Base-by-base conservation (phyloP, 2,329 filamentous ascomycete species). In the Bipolaris bicolor region DNA sequence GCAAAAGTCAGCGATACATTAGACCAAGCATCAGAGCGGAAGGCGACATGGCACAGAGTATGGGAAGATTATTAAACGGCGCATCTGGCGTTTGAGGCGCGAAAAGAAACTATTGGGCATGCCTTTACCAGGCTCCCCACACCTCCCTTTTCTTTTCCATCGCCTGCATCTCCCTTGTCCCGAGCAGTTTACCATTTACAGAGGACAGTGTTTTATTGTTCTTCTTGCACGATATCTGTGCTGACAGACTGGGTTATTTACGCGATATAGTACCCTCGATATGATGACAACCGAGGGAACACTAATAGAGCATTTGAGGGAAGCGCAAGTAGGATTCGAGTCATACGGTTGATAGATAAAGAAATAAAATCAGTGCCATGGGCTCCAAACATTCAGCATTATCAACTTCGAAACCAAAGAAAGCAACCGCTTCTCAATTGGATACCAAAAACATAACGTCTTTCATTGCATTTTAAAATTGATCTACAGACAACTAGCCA, bases 221-320 rank as follows among this genome's bases (percentile, higher is more conserved):
- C 3, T 43, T 50, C 20, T 55, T 54, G 16, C 36, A 54, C 54
- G 55, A 58, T 52, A 54, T 49, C 31, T 56, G 56, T 50, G 61
- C 70, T 69, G 69, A 70, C 67, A 61, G 44, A 39, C 46, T 60
- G 43, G 45, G 36, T 50, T 49, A 60, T 60, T 39, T 57, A 63
- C 62, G 69, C 68, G 64, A 57, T 43, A 63, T 57, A 57, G 34
- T 45, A 47, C 59, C 51, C 51, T 31, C 29, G 10, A 65, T 36
- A 66, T 64, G 65, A 72, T 73, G 71, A 68, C 69, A 71, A 51
- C 56, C 50, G 54, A 37, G 50, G 49, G 48, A 49, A 15, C 33
- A 26, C 22, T 20, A 13, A 29, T 29, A 26, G 13, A 49, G 22
- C 46, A 49, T 39, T 26, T 47, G 45, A 31, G 29, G 24, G 24